Conservation (phyloP, 2,329 filamentous ascomycete genomes). For the Ophiosphaerella korrae region DNA sequence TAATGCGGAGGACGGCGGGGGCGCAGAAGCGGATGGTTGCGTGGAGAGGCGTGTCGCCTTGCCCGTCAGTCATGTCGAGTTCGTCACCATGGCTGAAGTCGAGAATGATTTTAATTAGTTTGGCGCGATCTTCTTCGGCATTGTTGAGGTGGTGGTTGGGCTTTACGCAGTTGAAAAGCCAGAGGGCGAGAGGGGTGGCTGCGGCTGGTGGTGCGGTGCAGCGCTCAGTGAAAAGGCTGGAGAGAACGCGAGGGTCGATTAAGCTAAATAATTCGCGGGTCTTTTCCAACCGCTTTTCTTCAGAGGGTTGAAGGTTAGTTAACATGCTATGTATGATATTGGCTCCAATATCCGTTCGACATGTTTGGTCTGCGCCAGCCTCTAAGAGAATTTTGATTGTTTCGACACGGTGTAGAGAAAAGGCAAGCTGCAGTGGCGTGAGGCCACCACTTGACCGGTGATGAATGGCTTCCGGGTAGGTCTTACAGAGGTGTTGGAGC, state of each 20-base stretch:
- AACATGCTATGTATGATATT: slow-evolving; percentile 70
- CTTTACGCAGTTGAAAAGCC: slow-evolving; percentile 10
- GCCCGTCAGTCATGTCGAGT: slow-evolving; percentile 64
- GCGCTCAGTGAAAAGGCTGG: slow-evolving; percentile 64
- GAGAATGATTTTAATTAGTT: slow-evolving; percentile 32
- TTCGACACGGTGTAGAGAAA: slow-evolving; percentile 59
- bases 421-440: slow-evolving; percentile 74
- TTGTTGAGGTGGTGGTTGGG: neutral
- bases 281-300: slow-evolving; percentile 38
- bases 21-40: slow-evolving; percentile 53
- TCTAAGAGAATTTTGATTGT: slow-evolving; percentile 67
- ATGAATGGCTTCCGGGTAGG: slow-evolving; percentile 66
- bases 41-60: slow-evolving; percentile 70
- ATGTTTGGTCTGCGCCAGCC: slow-evolving; percentile 71
- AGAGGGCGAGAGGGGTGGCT: slow-evolving; percentile 66
- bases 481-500: slow-evolving; percentile 69
- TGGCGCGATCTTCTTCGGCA: neutral
- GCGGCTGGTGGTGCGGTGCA: slow-evolving; percentile 57
- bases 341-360: slow-evolving; percentile 63
- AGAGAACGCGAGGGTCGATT: slow-evolving; percentile 62
- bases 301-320: slow-evolving; percentile 20
- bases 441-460: slow-evolving; percentile 60
- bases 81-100: slow-evolving; percentile 53
- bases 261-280: slow-evolving; percentile 58
- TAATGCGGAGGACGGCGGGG: slow-evolving; percentile 51